Conservation (phyloP, 2,329 filamentous ascomycete genomes). For the Sordariomycetes sp. region DNA sequence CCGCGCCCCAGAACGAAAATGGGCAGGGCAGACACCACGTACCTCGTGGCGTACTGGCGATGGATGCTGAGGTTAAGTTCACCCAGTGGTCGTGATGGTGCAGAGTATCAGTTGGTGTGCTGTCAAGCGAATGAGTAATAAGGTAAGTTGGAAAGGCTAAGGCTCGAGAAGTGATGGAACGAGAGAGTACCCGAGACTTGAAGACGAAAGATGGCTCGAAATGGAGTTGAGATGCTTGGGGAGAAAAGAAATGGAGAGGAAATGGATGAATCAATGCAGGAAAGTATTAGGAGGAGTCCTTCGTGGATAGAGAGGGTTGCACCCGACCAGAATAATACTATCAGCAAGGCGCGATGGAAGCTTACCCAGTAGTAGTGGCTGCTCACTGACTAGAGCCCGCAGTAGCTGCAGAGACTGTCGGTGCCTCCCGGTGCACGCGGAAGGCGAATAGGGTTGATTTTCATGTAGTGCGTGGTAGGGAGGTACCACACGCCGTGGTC, state of each 20-base stretch:
- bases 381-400: neutral
- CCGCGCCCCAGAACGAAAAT: neutral
- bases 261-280: conserved; percentile 5
- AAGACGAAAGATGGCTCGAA: conserved; percentile 13
- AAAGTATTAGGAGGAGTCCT: neutral
- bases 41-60: neutral
- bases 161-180: conserved; percentile 37
- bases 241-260: conserved; percentile 18
- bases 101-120: conserved; percentile 14
- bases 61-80: neutral
- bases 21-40: neutral
- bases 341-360: conserved; percentile 1
- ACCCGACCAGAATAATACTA: neutral
- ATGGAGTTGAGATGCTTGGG: conserved; percentile 31
- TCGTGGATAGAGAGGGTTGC: too few species aligned
- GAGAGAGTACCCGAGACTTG: conserved; percentile 23
- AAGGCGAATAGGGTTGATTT: neutral
- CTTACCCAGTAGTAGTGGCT: neutral
- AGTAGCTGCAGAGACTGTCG: neutral
- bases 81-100: neutral
- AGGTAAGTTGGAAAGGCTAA: conserved; percentile 47
- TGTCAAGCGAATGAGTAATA: conserved; percentile 40
- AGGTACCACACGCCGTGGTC: neutral
- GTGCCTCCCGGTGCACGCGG: neutral
- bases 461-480: neutral